Evolutionary conservation across 2,329 filamentous ascomycete species (phyloP).

Genomic region (Graphilbum fragrans): DNA sequence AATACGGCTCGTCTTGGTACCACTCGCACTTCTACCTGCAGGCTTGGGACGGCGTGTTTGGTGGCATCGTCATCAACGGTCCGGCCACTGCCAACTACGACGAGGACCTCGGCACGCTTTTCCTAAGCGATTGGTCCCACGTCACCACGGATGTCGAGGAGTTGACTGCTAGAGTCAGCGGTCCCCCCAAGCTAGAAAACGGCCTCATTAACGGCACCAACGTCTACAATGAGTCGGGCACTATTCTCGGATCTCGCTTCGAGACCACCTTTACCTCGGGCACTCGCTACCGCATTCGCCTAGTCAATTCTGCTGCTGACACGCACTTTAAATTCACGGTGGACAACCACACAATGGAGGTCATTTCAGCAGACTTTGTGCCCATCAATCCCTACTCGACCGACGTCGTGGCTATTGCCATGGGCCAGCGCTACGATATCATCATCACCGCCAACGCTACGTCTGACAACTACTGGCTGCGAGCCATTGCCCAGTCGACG

Average conservation of each 20-base stretch:
- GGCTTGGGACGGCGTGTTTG: constrained; percentile 46
- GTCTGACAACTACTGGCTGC: constrained; percentile 6
- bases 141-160: constrained; percentile 36
- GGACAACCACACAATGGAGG: constrained; percentile 36
- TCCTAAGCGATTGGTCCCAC: constrained; percentile 46
- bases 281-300: constrained; percentile 33
- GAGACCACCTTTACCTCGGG: constrained; percentile 35
- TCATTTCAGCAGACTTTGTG: constrained; percentile 42
- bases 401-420: constrained; percentile 31
- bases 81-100: constrained; percentile 44
- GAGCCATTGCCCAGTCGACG: constrained; percentile 4
- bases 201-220: constrained; percentile 50
- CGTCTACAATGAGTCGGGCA: constrained; percentile 36
- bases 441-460: constrained; percentile 13
- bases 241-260: constrained; percentile 30
- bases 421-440: constrained; percentile 27
- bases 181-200: constrained; percentile 9
- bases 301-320: constrained; percentile 38
- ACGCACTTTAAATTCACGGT: constrained; percentile 40
- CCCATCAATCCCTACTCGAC: constrained; percentile 37
- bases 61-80: constrained; percentile 41
- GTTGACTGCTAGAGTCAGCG: constrained; percentile 14
- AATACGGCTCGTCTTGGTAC: constrained; percentile 46
- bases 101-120: constrained; percentile 43
- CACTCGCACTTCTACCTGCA: constrained; percentile 49